A percentile compares a stretch with the other conserved stretches of the same genome.
Evolutionary conservation across 1,139 yeast genomes (phyloP).

Genomic region (Ogataea hybrid): DNA sequence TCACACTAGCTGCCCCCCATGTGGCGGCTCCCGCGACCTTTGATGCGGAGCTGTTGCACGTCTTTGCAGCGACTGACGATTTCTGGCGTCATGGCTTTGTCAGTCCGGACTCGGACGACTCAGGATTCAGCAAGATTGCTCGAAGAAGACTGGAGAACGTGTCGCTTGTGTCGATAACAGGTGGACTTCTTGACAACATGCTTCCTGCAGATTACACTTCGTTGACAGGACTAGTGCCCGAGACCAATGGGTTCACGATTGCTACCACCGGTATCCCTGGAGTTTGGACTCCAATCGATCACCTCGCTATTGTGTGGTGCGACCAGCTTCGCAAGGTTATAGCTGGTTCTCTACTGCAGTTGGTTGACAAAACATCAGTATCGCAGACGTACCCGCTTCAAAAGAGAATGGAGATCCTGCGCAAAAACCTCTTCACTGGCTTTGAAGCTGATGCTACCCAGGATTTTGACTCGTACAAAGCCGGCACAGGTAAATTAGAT

Average conservation of each 20-base stretch:
- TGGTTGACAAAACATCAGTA: conserved; percentile 47
- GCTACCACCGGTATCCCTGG: conserved; percentile 84
- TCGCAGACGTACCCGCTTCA: conserved; percentile 47
- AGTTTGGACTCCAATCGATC: conserved; percentile 96
- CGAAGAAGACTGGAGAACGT: conserved; percentile 44
- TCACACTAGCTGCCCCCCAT: conserved; percentile 93
- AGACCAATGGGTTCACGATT: conserved; percentile 75
- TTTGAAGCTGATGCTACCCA: conserved; percentile 43
- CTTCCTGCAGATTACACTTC: conserved; percentile 94
- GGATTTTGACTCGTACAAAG: conserved; percentile 29
- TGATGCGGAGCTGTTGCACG: conserved; percentile 79
- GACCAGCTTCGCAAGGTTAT: conserved; percentile 72
- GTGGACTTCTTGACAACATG: conserved; percentile 79
- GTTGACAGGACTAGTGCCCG: conserved; percentile 69
- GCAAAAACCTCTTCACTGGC: conserved; percentile 54
- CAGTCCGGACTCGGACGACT: conserved; percentile 13
- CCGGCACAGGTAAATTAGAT: conserved; percentile 11
- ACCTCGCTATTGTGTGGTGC: conserved; percentile 97
- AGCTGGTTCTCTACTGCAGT: conserved; percentile 57
- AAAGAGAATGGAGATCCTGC: conserved; percentile 57
- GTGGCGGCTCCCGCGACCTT: conserved; percentile 93
- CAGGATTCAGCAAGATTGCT: conserved; percentile 36
- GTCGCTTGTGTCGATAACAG: conserved; percentile 76
- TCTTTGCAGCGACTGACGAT: conserved; percentile 71
- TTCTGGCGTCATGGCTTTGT: conserved; percentile 73